These are phyloP conservation scores for Brassica napus DNA, from an alignment of 345 rosid species.

Conservation along the genomic window DNA sequence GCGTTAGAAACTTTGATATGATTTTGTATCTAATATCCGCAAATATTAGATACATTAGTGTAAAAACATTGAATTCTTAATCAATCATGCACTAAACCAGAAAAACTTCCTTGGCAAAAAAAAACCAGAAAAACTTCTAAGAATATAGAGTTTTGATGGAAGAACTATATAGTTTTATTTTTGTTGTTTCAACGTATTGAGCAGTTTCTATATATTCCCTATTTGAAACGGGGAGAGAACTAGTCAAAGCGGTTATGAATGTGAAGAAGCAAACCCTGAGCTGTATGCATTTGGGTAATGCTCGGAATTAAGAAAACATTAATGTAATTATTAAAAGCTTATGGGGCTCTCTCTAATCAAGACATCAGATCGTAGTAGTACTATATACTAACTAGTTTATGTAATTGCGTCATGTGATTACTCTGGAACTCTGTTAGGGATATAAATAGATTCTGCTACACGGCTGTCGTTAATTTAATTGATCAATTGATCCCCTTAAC, in stretches of 20 bases:
- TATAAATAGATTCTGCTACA: constrained; percentile 33
- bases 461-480: constrained; percentile 13
- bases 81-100: neutral
- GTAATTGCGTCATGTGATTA: constrained; percentile 27
- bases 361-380: neutral
- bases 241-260: neutral
- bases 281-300: constrained; percentile 7
- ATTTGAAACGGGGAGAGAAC: neutral
- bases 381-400: constrained; percentile 1
- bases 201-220: neutral
- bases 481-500: constrained; percentile 2
- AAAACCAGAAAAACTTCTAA: neutral
- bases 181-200: neutral
- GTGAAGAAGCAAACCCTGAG: constrained; percentile 10
- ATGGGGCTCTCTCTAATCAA: constrained; percentile 18
- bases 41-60: neutral
- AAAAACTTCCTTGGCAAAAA: neutral
- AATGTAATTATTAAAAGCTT: constrained; percentile 15
- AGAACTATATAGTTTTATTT: neutral
- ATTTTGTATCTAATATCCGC: too few species aligned
- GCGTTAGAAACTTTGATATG: too few species aligned
- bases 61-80: neutral
- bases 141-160: neutral
- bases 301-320: constrained; percentile 11
- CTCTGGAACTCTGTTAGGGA: constrained; percentile 17